phyloP scores from a whole-genome alignment of 768 basidiomycete species.

The Mycena epipterygia region DNA sequence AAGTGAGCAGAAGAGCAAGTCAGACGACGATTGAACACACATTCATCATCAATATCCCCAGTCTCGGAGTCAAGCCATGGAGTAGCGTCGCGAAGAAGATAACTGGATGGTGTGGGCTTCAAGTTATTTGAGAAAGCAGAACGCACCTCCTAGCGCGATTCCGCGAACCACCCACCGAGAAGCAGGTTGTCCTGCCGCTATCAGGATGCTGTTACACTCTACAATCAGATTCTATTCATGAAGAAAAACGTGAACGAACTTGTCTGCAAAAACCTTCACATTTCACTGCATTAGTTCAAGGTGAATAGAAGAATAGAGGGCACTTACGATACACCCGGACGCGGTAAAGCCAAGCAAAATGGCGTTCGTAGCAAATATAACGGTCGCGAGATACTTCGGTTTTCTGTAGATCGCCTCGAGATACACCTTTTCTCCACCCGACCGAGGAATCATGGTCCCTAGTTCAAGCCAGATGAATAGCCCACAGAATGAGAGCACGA shows the following conservation, averaged over 20 bases:
- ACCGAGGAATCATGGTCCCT: slow-evolving; percentile 74
- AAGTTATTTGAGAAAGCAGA: neutral
- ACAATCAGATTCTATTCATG: neutral
- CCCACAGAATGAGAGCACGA: slow-evolving; percentile 68
- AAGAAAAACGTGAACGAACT: slow-evolving; percentile 29
- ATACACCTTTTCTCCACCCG: slow-evolving; percentile 75
- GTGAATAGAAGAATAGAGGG: neutral
- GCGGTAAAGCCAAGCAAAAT: slow-evolving; percentile 56
- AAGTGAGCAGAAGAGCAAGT: slow-evolving; percentile 27
- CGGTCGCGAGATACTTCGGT: slow-evolving; percentile 62
- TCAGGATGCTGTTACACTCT: slow-evolving; percentile 56
- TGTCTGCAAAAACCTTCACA: slow-evolving; percentile 48
- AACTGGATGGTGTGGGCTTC: slow-evolving; percentile 46
- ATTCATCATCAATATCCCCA: slow-evolving; percentile 68
- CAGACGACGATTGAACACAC: slow-evolving; percentile 41
- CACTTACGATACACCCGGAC: slow-evolving; percentile 63
- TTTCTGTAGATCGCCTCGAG: slow-evolving; percentile 66
- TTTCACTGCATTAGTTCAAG: neutral
- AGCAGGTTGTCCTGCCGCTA: slow-evolving; percentile 56
- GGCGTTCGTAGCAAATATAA: slow-evolving; percentile 62
- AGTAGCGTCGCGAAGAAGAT: slow-evolving; percentile 64
- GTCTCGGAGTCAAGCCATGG: slow-evolving; percentile 64
- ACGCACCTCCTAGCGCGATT: slow-evolving; percentile 67
- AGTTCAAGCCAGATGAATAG: slow-evolving; percentile 75
- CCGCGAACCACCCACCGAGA: slow-evolving; percentile 68